Evolutionary conservation across 2,329 filamentous ascomycete species (phyloP), one percentile per base, ranked within the genome.

Genomic region (Venturia effusa): DNA sequence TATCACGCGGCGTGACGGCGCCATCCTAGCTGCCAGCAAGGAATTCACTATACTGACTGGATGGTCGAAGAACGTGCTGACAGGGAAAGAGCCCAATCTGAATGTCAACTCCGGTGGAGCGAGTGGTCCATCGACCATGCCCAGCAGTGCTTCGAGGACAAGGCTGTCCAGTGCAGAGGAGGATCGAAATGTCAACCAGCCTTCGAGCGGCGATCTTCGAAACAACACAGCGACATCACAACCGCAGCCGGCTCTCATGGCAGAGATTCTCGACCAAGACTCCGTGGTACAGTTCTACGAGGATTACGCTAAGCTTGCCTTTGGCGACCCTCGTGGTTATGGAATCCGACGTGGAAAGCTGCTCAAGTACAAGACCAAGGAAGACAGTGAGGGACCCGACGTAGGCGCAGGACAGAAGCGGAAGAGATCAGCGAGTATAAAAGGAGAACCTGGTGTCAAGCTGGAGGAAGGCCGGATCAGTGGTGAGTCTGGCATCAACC

Each of bases 21-120:
- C 97, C 74, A 86, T 99, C n/a, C 92, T 92, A 0, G 90, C 90
- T 3, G 91, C 95, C 27, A 95, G 94, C 73, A 96, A 97, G 75
- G 94, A 97, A 74, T 99, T 99, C 69, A 91, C 88, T n/a, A 89
- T 95, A 37, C 79, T 99, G 63, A 97, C 94, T 0, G 94, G 93
- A 5, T 99, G 94, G 94, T 89, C 87, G 62, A 92, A 92, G 71
- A 89, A 94, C 59, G 87, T 97, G 0, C 80, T 99, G 0, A 81
- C 97, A 0, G 94, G 94, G 60, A 90, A 92, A 70, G 88, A 92
- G 70, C 83, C 89, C 1, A 97, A 97, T 70, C 78, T 90, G 27
- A 97, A 97, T 71, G 84, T 91, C 72, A 96, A 97, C 74, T 84
- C 83, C 0, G 89, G 87, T 45, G 79, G 59, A 40, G 59, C 63